phyloP scores from a whole-genome alignment of 805 yeast species.

The Candida lessepsii region DNA sequence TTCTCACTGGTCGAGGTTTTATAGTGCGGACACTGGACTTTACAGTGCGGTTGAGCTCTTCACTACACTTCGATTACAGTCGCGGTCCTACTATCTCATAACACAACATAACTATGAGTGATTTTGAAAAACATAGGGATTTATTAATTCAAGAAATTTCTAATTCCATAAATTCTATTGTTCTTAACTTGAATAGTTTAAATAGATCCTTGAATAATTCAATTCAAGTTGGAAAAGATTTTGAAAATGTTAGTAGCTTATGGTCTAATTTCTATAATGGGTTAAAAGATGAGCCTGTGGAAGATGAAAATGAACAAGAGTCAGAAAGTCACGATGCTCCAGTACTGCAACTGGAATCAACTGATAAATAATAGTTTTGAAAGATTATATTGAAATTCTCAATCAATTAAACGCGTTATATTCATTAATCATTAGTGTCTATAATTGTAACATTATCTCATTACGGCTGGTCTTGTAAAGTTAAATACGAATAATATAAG shows the following conservation, averaged over 20 bases:
- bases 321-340: slow-evolving; percentile 1
- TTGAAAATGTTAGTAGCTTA: slow-evolving; percentile 64
- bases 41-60: too few species aligned
- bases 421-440: slow-evolving; percentile 1
- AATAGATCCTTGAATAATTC: slow-evolving; percentile 67
- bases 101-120: slow-evolving; percentile 11
- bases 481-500: neutral
- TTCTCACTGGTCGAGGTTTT: too few species aligned
- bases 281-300: slow-evolving; percentile 22
- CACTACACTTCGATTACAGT: too few species aligned
- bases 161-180: slow-evolving; percentile 59
- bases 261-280: slow-evolving; percentile 72
- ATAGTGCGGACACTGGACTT: too few species aligned
- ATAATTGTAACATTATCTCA: neutral
- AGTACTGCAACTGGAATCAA: slow-evolving; percentile 1
- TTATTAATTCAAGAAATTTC: slow-evolving; percentile 56
- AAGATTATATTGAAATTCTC: too few species aligned
- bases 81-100: neutral
- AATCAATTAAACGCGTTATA: neutral
- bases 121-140: slow-evolving; percentile 62
- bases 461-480: slow-evolving; percentile 9
- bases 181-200: slow-evolving; percentile 60
- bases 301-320: slow-evolving; percentile 6
- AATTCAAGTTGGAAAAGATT: slow-evolving; percentile 73
- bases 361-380: neutral